A percentile compares a stretch with the other conserved stretches of the same genome.
Conservation (phyloP, 1,284 basidiomycete genomes). For the Phylloporus sp. region DNA sequence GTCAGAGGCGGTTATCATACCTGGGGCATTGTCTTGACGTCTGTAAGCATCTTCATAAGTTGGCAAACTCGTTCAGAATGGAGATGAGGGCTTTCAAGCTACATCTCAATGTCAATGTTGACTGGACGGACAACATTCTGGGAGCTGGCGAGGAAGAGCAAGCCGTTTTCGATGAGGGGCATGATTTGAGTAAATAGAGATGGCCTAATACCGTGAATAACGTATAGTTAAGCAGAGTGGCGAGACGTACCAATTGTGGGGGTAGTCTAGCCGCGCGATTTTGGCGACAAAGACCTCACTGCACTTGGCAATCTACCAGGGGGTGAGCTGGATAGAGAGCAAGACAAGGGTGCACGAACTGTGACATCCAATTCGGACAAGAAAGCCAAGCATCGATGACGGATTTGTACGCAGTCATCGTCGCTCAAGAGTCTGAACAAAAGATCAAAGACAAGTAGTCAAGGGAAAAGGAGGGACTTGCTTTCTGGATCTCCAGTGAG, state of each 20-base stretch:
- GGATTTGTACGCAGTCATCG: conserved; percentile 67
- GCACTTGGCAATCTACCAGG: conserved; percentile 70
- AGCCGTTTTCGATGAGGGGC: conserved; percentile 57
- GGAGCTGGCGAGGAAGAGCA: conserved; percentile 57
- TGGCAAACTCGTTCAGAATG: conserved; percentile 72
- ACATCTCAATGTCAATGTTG: conserved; percentile 65
- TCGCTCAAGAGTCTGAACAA: conserved; percentile 67
- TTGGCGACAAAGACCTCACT: conserved; percentile 76
- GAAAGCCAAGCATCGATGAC: conserved; percentile 66
- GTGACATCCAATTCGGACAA: conserved; percentile 78
- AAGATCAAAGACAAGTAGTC: conserved; percentile 21
- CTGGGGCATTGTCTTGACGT: conserved; percentile 69
- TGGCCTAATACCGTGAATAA: conserved; percentile 55
- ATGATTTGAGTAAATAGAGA: conserved; percentile 67
- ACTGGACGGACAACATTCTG: conserved; percentile 50
- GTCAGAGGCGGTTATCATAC: conserved; percentile 43
- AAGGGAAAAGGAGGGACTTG: conserved; percentile 41
- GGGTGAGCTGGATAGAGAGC: conserved; percentile 15
- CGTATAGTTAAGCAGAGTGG: conserved; percentile 17
- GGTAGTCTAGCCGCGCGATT: conserved; percentile 77
- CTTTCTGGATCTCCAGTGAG: conserved; percentile 79
- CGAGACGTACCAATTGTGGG: conserved; percentile 63
- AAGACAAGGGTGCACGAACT: conserved; percentile 46
- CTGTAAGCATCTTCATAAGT: conserved; percentile 72
- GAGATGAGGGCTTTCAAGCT: conserved; percentile 68